phyloP scores from a whole-genome alignment of 371 early-diverging fungal species.

The Lichtheimia corymbifera region DNA sequence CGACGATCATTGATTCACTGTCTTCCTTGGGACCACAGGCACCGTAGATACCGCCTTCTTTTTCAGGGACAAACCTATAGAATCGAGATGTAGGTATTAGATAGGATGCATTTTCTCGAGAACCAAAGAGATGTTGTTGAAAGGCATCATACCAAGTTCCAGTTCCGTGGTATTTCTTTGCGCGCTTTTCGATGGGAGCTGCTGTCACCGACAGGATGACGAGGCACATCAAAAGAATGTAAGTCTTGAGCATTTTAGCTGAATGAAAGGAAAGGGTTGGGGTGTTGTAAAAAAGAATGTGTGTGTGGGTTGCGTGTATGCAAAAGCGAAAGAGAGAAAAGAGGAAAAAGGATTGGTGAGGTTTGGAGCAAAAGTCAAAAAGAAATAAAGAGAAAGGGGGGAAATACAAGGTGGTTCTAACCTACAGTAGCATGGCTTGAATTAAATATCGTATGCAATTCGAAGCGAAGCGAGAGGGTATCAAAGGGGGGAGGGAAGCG shows the following conservation, averaged over 20 bases:
- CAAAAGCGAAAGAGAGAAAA: neutral
- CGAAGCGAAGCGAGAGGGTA: too few relatives aligned
- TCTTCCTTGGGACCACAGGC: constrained; percentile 30
- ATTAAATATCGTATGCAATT: too few relatives aligned
- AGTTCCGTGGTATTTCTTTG: constrained; percentile 20
- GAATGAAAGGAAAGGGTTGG: constrained; percentile 2
- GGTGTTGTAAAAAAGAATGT: too few relatives aligned
- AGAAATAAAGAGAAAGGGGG: neutral
- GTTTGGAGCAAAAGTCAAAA: neutral
- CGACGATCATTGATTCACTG: constrained; percentile 25
- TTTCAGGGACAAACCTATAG: constrained; percentile 2
- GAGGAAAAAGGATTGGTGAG: neutral
- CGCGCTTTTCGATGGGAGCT: constrained; percentile 19
- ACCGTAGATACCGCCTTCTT: constrained; percentile 27
- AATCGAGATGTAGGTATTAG: too few relatives aligned
- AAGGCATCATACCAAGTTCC: constrained; percentile 24
- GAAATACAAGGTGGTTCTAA: neutral
- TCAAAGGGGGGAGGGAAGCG: too few relatives aligned
- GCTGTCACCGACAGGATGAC: constrained; percentile 7
- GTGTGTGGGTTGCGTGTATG: neutral
- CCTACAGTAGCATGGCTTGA: too few relatives aligned
- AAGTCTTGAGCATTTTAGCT: neutral
- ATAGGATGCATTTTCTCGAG: too few relatives aligned
- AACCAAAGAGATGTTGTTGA: too few relatives aligned
- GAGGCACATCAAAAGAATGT: neutral